A percentile compares a stretch with the other conserved stretches of the same genome.
These are phyloP conservation scores for Centrapalus pauciflorus DNA, from an alignment of 129 eudicot species.

Conservation along the genomic window DNA sequence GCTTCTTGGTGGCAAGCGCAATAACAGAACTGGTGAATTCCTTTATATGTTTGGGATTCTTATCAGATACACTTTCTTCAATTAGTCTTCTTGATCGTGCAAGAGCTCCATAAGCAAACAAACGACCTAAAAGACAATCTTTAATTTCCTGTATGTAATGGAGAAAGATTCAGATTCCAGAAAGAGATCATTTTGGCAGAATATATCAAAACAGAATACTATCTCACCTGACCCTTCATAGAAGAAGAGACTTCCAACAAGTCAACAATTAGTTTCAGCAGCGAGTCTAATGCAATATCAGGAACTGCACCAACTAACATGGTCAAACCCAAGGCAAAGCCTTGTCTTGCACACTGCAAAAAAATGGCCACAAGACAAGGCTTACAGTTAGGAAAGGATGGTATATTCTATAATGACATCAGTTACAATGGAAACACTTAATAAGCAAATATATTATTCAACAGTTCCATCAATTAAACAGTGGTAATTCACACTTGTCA, in stretches of 20 bases:
- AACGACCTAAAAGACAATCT: conserved; percentile 85
- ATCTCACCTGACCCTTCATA: conserved; percentile 95
- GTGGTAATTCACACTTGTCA: too few species aligned
- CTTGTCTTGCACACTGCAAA: conserved; percentile 98
- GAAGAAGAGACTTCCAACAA: conserved; percentile 81
- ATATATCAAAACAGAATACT: background rate
- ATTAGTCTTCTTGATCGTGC: conserved; percentile 81
- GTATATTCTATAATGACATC: background rate
- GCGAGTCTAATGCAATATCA: conserved; percentile 52
- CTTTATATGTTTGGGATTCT: conserved; percentile 40
- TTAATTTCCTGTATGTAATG: conserved; percentile 61
- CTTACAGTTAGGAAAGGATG: background rate
- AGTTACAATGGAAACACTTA: too few species aligned
- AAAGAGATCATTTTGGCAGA: background rate
- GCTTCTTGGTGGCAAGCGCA: conserved; percentile 65
- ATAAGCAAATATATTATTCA: too few species aligned
- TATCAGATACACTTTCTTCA: conserved; percentile 44
- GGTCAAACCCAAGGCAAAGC: conserved; percentile 89
- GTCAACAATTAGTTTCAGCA: conserved; percentile 68
- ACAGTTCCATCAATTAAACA: too few species aligned
- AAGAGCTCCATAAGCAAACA: conserved; percentile 96
- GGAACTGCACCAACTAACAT: conserved; percentile 56
- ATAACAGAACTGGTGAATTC: conserved; percentile 60
- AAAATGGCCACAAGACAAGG: conserved; percentile 11
- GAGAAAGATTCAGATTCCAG: background rate